These are phyloP conservation scores for Kluyveromyces aestuarii DNA, from an alignment of 805 yeast genomes.

Conservation along the genomic window DNA sequence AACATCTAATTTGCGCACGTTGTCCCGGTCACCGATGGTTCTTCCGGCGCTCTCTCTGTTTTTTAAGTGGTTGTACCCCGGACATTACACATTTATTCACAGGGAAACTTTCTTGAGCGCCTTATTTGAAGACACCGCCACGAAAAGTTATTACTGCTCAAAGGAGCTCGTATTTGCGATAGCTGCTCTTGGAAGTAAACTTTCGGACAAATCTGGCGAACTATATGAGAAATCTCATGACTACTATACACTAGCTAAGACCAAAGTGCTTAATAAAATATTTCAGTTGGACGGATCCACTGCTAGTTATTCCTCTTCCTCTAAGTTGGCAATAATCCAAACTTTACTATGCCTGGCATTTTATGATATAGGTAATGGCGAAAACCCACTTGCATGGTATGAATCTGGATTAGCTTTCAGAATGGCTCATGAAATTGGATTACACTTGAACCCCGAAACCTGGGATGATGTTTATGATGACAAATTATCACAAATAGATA, in stretches of 20 bases:
- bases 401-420: constrained; percentile 48
- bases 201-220: constrained; percentile 30
- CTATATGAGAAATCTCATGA: constrained; percentile 31
- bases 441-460: constrained; percentile 46
- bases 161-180: constrained; percentile 42
- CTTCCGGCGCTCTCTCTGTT: constrained; percentile 23
- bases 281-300: constrained; percentile 25
- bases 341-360: constrained; percentile 44
- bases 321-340: constrained; percentile 44
- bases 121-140: constrained; percentile 35
- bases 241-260: constrained; percentile 41
- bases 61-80: constrained; percentile 55
- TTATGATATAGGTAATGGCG: constrained; percentile 49
- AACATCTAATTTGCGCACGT: constrained; percentile 9
- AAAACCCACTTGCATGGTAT: constrained; percentile 53
- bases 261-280: constrained; percentile 31
- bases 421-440: constrained; percentile 52
- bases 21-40: constrained; percentile 19
- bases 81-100: constrained; percentile 47
- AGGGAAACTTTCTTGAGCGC: constrained; percentile 51
- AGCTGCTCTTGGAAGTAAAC: constrained; percentile 45
- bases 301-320: constrained; percentile 21
- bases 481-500: constrained; percentile 36
- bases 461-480: constrained; percentile 37
- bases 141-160: constrained; percentile 39